A percentile compares a stretch with the other conserved stretches of the same genome.
phyloP scores from a whole-genome alignment of 805 yeast genomes.

The Nakazawaea sp. region DNA sequence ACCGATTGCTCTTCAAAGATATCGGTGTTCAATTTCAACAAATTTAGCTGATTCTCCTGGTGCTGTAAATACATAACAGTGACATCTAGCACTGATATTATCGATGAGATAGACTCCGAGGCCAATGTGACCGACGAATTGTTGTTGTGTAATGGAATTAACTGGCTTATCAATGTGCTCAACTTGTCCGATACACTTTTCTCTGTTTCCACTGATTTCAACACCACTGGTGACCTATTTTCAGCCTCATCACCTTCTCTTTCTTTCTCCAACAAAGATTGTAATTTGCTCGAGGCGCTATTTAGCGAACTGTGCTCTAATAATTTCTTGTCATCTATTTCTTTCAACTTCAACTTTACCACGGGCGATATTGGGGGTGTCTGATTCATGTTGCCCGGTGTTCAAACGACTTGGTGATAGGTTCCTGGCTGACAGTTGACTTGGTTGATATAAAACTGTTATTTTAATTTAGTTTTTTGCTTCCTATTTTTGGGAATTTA shows the following conservation, averaged over 20 bases:
- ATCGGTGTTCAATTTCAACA: slow-evolving; percentile 2
- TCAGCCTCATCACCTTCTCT: not conserved
- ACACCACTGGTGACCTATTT: not conserved
- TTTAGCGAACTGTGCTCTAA: not conserved
- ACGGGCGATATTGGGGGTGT: slow-evolving; percentile 12
- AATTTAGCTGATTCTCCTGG: slow-evolving; percentile 8
- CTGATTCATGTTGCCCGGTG: too few species aligned
- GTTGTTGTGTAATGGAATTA: not conserved
- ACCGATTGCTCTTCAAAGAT: slow-evolving; percentile 7
- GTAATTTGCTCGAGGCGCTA: slow-evolving; percentile 4
- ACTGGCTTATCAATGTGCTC: slow-evolving; percentile 2
- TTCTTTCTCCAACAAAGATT: slow-evolving; percentile 1
- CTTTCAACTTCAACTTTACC: slow-evolving; percentile 9
- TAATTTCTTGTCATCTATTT: slow-evolving; percentile 2
- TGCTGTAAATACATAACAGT: slow-evolving; percentile 3
- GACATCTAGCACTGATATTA: slow-evolving; percentile 3
- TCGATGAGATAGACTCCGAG: slow-evolving; percentile 1
- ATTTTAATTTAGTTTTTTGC: too few species aligned
- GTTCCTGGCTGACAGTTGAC: too few species aligned
- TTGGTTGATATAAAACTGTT: too few species aligned
- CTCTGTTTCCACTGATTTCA: slow-evolving; percentile 1
- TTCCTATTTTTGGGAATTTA: not conserved
- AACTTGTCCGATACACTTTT: slow-evolving; percentile 1
- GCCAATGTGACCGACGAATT: not conserved
- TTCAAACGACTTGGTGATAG: too few species aligned